Base-by-base conservation (phyloP, 441 rosid genomes). In the Kokia cookei region DNA sequence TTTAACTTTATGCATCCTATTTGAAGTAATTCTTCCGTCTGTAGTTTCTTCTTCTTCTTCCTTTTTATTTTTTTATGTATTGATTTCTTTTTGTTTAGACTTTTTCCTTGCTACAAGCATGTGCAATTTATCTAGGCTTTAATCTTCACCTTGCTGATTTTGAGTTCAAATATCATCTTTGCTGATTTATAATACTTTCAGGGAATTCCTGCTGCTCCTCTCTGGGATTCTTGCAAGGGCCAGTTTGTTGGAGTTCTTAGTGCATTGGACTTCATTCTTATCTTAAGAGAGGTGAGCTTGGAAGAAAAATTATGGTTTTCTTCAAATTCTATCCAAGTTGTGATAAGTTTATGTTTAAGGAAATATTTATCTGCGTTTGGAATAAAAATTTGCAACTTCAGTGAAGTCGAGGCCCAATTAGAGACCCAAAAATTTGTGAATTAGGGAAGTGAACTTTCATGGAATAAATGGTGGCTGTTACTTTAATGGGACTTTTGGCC, bases 171-270 rank as follows among this genome's bases (percentile, higher is more conserved):
- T 77, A 53, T 77, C 15, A 70, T 60, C 42, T 77, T 40, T 82
- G 78, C 82, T 85, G 42, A 82, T 71, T 74, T 65, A 70, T 77
- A 71, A 79, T 76, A 35, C 77, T 86, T 87, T 79, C 90, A 91
- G 96, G 93, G 96, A 66, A 83, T 89, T 75, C 87, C 91, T 14
- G 79, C 82, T 61, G 96, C 91, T 81, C 96, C 96, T 65, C 92
- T 91, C 10, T 91, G 96, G 96, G 91, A 91, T 82, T 84, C 78
- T 58, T 77, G 77, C 73, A 84, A 70, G 82, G 86, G 90, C 57
- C 86, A 84, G 71, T 89, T 89, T 84, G 88, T 91, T 70, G 96
- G 93, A 80, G 86, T 91, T 84, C 84, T 91, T 75, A 90, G 87
- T 75, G 92, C 88, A 60, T 72, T 85, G 79, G 96, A 91, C 84